Percentiles rank a stretch among this genome's conserved stretches.
These are phyloP conservation scores for Juncus inflexus DNA, from an alignment of 176 grass and related monocot genomes.

Conservation along the genomic window DNA sequence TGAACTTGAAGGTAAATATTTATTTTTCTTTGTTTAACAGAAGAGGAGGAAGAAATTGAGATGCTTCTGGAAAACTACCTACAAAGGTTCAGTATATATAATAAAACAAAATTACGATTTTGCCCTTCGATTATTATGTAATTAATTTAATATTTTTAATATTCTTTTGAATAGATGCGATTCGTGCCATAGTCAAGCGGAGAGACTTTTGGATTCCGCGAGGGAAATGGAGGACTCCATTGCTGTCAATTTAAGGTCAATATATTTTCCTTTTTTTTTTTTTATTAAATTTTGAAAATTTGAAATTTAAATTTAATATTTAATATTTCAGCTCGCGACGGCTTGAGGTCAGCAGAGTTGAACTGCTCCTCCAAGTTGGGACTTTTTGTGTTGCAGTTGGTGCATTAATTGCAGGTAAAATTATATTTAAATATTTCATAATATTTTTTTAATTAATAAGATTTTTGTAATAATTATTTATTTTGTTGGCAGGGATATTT, in stretches of 20 bases:
- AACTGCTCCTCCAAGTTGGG: constrained; percentile 93
- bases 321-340: constrained; percentile 67
- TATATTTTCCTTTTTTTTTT: constrained; percentile 3
- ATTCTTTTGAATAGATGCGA: constrained; percentile 66
- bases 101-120: neutral
- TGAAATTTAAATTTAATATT: constrained; percentile 24
- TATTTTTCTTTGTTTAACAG: constrained; percentile 32
- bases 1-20: neutral
- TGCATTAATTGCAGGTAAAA: constrained; percentile 83
- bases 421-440: constrained; percentile 14
- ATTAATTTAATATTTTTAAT: constrained; percentile 6
- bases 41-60: constrained; percentile 99
- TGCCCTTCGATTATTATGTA: constrained; percentile 1
- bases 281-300: neutral
- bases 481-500: constrained; percentile 68
- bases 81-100: constrained; percentile 53
- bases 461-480: neutral
- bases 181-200: constrained; percentile 97
- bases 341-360: constrained; percentile 88
- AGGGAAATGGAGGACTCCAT: constrained; percentile 99
- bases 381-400: constrained; percentile 91
- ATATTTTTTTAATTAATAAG: constrained; percentile 3
- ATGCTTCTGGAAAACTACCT: constrained; percentile 99
- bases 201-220: constrained; percentile 94
- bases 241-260: constrained; percentile 88